Conservation (phyloP, 495 filamentous ascomycete genomes). For the Hypoxylon trugodes region DNA sequence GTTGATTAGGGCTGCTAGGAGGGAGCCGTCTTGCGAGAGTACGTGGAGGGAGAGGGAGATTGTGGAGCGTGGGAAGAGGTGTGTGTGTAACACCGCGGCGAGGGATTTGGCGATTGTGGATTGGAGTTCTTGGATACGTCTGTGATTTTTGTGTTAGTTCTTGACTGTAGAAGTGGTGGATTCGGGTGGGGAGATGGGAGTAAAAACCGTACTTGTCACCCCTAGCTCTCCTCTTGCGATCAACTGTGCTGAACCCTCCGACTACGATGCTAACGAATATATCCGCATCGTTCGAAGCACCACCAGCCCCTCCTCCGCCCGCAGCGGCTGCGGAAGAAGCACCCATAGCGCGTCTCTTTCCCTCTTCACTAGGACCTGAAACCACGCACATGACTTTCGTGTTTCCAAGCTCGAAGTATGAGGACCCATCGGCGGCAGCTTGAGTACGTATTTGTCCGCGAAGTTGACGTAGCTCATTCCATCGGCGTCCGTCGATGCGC, state of each 20-base stretch:
- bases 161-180: too few relatives aligned
- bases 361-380: conserved; percentile 76
- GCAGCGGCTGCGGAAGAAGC: conserved; percentile 44
- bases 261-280: conserved; percentile 85
- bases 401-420: conserved; percentile 94
- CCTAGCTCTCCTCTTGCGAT: conserved; percentile 76
- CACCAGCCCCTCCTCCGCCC: conserved; percentile 52
- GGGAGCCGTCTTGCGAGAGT: conserved; percentile 87
- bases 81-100: conserved; percentile 75
- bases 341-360: conserved; percentile 50
- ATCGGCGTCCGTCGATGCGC: conserved; percentile 91
- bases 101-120: conserved; percentile 78
- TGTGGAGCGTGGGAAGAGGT: conserved; percentile 88
- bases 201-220: conserved; percentile 73
- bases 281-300: conserved; percentile 63
- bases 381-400: conserved; percentile 96
- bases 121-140: conserved; percentile 82
- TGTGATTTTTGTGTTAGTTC: too few relatives aligned
- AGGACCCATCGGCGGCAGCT: conserved; percentile 86
- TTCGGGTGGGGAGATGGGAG: too few relatives aligned
- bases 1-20: conserved; percentile 90
- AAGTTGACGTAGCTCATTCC: conserved; percentile 95
- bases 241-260: conserved; percentile 87
- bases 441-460: conserved; percentile 91
- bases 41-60: conserved; percentile 86